Evolutionary conservation across 2,329 filamentous ascomycete genomes (phyloP), one percentile per base, ranked within the genome.

Genomic region (Phialophora verrucosa): DNA sequence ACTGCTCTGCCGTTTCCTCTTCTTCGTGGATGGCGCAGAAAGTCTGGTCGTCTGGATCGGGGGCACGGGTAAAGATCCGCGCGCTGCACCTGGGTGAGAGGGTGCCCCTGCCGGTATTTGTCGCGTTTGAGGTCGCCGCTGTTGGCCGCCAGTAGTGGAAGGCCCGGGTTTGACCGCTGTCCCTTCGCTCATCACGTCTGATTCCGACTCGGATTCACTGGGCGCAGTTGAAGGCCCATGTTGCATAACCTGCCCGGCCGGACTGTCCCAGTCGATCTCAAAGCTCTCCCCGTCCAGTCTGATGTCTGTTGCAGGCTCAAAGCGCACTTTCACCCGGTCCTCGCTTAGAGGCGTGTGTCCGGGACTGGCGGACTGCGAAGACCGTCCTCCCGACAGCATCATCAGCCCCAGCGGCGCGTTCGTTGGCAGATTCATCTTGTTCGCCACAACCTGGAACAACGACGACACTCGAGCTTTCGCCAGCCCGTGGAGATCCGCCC

Each of bases 391-490:
- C 3, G 85, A 82, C 11, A 72, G 62, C 85, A 91, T 89, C 76
- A 91, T 83, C 44, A 91, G 79, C 7, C 90, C 89, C 0, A 91
- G 77, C 0, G 90, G 87, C 25, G 82, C 78, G 10, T 80, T 82
- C 14, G 80, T 78, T 0, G 90, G 87, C 5, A 93, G 77, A 69
- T 89, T 90, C 71, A 95, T 85, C 76, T 94, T 96, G 38, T 89
- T 89, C 1, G 90, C 87, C n/a, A 97, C 84, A 8, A 96, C 89
- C 72, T 92, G 89, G 70, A 96, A 87, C 5, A 97, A 81, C 62
- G 88, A 89, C 0, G 87, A 84, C 20, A 97, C 83, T 60, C 91
- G 85, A 11, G 86, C 83, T 70, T 90, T 90, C 4, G 88, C 87
- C 55, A 90, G 85, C 14, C 87, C 87, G 71, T 91, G 86, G 78